These are phyloP conservation scores for Comarum palustre DNA, from an alignment of 306 rosid genomes.

Conservation along the genomic window DNA sequence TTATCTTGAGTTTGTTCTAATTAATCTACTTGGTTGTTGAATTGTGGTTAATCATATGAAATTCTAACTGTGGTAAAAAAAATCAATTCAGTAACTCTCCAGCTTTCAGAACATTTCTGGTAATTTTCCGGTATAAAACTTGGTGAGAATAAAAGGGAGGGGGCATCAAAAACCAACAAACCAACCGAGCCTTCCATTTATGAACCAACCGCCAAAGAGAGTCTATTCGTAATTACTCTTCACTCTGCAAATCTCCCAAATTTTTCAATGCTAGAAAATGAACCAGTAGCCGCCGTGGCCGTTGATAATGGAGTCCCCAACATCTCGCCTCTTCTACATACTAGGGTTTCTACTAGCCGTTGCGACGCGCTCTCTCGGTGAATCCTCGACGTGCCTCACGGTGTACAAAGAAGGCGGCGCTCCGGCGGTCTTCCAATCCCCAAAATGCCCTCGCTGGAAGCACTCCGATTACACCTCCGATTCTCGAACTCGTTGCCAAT, in stretches of 20 bases:
- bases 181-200: background rate
- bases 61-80: too few relatives aligned
- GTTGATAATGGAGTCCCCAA: slow-evolving; percentile 18
- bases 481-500: slow-evolving; percentile 53
- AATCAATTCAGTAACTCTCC: too few relatives aligned
- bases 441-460: slow-evolving; percentile 91
- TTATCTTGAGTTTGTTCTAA: too few relatives aligned
- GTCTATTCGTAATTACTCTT: background rate
- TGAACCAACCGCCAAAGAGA: background rate
- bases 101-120: too few relatives aligned
- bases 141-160: too few relatives aligned
- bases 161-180: background rate
- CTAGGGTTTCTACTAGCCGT: slow-evolving; percentile 44
- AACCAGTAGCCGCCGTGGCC: background rate
- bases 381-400: slow-evolving; percentile 80
- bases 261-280: background rate
- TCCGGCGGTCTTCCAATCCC: slow-evolving; percentile 85
- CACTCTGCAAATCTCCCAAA: background rate
- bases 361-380: slow-evolving; percentile 30
- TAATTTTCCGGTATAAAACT: too few relatives aligned
- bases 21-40: too few relatives aligned
- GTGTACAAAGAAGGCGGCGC: slow-evolving; percentile 83
- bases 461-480: slow-evolving; percentile 46
- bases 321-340: slow-evolving; percentile 5
- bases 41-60: too few relatives aligned